Conservation (phyloP, 2,329 filamentous ascomycete genomes). For the Cladosporium oxysporum region DNA sequence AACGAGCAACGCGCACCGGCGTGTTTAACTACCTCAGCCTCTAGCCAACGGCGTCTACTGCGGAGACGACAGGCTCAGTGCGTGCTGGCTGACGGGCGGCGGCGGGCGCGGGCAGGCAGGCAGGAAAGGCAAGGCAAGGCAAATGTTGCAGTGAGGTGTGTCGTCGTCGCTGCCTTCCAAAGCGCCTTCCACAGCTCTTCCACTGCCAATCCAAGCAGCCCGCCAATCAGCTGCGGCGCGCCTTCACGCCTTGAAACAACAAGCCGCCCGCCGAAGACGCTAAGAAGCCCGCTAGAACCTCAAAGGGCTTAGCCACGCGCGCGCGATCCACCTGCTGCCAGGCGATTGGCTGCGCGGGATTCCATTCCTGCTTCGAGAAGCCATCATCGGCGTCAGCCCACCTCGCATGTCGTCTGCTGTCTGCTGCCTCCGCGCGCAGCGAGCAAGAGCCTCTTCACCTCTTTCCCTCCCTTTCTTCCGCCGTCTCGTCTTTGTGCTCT, state of each 20-base stretch:
- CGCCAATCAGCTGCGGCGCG: conserved; percentile 1
- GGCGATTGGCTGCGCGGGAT: neutral
- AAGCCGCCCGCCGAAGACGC: conserved; percentile 5
- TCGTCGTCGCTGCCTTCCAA: neutral
- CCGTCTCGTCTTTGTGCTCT: neutral
- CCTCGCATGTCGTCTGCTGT: neutral
- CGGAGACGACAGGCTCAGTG: conserved; percentile 4
- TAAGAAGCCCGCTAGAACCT: conserved; percentile 2
- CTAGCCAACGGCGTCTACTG: conserved; percentile 6
- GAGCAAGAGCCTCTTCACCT: neutral
- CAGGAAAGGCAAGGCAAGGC: neutral
- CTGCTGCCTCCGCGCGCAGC: neutral
- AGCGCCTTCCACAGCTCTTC: conserved; percentile 16
- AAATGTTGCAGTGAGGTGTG: neutral
- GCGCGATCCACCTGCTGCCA: neutral
- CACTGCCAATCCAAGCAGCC: conserved; percentile 1
- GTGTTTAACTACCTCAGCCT: conserved; percentile 11
- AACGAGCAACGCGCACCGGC: conserved; percentile 1
- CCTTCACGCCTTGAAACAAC: neutral
- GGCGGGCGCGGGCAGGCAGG: neutral
- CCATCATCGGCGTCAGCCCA: conserved; percentile 1
- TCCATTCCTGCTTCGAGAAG: conserved; percentile 15
- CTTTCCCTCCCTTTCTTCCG: conserved; percentile 4
- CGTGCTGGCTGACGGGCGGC: neutral
- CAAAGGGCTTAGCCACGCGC: neutral